Evolutionary conservation across 2,329 filamentous ascomycete species (phyloP).

Genomic region (Exophiala alcalophila): DNA sequence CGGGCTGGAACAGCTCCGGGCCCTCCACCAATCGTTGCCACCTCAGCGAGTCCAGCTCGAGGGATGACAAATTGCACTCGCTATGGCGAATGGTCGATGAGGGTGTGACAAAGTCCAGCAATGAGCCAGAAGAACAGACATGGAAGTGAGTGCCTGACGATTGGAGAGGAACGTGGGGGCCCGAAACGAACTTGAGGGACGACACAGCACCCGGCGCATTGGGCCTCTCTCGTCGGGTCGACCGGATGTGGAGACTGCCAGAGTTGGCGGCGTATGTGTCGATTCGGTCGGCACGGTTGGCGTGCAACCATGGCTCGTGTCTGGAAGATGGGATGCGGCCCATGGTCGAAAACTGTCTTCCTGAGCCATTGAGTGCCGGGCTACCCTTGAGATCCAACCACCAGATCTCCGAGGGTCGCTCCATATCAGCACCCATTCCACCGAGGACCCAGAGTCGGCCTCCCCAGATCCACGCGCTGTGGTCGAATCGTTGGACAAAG

Average conservation of each 20-base stretch:
- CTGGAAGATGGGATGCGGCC: slow-evolving; percentile 29
- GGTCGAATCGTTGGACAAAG: slow-evolving; percentile 92
- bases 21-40: slow-evolving; percentile 97
- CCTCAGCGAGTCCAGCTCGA: slow-evolving; percentile 80
- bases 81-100: slow-evolving; percentile 80
- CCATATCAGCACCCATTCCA: slow-evolving; percentile 92
- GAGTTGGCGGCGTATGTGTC: slow-evolving; percentile 70
- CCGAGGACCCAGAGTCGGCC: slow-evolving; percentile 96
- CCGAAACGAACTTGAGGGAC: slow-evolving; percentile 83
- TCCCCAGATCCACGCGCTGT: slow-evolving; percentile 89
- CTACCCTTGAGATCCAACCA: slow-evolving; percentile 94
- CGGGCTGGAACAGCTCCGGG: slow-evolving; percentile 83
- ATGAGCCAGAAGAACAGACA: slow-evolving; percentile 84
- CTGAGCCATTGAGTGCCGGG: slow-evolving; percentile 65
- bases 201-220: slow-evolving; percentile 84
- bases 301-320: slow-evolving; percentile 40
- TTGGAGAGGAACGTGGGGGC: slow-evolving; percentile 80
- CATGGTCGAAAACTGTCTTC: slow-evolving; percentile 22
- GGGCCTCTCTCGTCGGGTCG: slow-evolving; percentile 48
- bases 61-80: slow-evolving; percentile 84
- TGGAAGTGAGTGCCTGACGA: slow-evolving; percentile 93
- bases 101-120: slow-evolving; percentile 92
- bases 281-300: slow-evolving; percentile 37
- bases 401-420: slow-evolving; percentile 93
- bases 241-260: slow-evolving; percentile 58